Evolutionary conservation across 352 stramenopile species (phyloP).

Genomic region (Globisporangium megalacanthum): DNA sequence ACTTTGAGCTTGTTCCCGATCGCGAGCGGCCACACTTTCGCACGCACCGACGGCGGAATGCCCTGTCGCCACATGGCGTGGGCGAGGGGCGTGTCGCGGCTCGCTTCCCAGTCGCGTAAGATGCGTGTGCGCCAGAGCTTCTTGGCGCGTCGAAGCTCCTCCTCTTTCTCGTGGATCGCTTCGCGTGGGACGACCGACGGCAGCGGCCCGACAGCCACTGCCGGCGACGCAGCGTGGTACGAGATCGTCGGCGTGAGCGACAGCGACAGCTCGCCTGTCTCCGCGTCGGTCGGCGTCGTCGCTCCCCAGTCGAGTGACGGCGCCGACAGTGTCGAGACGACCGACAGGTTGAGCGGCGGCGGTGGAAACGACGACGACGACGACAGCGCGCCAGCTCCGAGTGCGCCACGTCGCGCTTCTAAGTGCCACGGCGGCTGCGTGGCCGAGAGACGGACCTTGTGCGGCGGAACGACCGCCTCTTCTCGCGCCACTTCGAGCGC

Average conservation of each 20-base stretch:
- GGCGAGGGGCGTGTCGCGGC: constrained; percentile 62
- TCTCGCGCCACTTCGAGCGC: constrained; percentile 43
- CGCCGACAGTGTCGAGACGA: constrained; percentile 1
- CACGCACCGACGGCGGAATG: constrained; percentile 77
- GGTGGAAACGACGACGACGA: background rate
- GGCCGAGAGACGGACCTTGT: constrained; percentile 10
- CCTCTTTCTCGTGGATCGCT: constrained; percentile 70
- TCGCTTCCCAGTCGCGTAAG: constrained; percentile 71
- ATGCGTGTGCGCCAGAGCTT: constrained; percentile 80
- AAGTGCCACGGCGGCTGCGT: constrained; percentile 9
- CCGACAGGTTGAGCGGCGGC: constrained; percentile 11
- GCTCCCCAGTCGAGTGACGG: constrained; percentile 10
- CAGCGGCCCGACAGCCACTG: background rate
- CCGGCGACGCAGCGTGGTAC: background rate
- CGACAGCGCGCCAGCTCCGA: background rate
- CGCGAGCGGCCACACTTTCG: constrained; percentile 75
- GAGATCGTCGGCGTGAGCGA: constrained; percentile 1
- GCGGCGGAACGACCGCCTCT: constrained; percentile 3
- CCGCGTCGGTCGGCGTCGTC: constrained; percentile 9
- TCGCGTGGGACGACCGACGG: constrained; percentile 19
- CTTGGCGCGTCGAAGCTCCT: constrained; percentile 75
- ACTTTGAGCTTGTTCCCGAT: constrained; percentile 86
- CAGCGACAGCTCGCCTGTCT: background rate
- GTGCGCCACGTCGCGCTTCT: background rate
- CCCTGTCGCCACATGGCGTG: constrained; percentile 78